These are phyloP conservation scores for Aspergillus fumigatus DNA, from an alignment of 2,329 filamentous ascomycete species.

Conservation along the genomic window DNA sequence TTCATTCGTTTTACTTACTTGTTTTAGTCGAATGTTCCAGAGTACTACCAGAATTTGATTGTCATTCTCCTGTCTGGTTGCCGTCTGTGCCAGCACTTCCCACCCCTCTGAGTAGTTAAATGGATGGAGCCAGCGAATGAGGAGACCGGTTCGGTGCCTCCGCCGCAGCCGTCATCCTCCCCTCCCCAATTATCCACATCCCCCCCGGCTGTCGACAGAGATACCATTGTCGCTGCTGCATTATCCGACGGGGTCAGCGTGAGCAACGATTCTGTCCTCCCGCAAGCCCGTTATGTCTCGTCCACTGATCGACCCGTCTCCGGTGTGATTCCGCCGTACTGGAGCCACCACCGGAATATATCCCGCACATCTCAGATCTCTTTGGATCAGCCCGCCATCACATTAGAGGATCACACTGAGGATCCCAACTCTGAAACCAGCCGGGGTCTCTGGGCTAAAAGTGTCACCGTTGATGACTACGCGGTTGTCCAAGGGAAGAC, in stretches of 20 bases:
- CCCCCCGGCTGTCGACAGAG: constrained; percentile 7
- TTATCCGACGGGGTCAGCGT: constrained; percentile 3
- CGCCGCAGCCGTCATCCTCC: constrained; percentile 22
- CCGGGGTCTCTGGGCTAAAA: constrained; percentile 58
- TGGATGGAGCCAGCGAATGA: constrained; percentile 41
- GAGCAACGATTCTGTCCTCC: constrained; percentile 11
- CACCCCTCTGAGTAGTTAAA: constrained; percentile 24
- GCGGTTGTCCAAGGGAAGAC: constrained; percentile 56
- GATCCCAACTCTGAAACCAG: constrained; percentile 53
- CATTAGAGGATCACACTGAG: constrained; percentile 61
- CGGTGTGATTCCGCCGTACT: constrained; percentile 41
- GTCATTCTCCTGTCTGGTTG: not conserved
- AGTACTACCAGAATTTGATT: not conserved
- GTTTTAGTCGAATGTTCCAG: constrained; percentile 6
- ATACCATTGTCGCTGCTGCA: constrained; percentile 8
- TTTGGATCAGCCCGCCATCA: constrained; percentile 46
- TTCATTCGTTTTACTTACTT: constrained; percentile 11
- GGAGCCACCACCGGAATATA: constrained; percentile 39
- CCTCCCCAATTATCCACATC: constrained; percentile 8
- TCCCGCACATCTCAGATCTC: constrained; percentile 40
- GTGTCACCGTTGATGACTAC: constrained; percentile 59
- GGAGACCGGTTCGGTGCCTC: constrained; percentile 30
- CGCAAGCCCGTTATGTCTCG: constrained; percentile 12
- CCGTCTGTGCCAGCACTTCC: constrained; percentile 4
- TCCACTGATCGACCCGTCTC: constrained; percentile 25